Evolutionary conservation across 306 rosid species (phyloP), one percentile per base, ranked within the genome.

Genomic region (Pachyrhizus erosus): DNA sequence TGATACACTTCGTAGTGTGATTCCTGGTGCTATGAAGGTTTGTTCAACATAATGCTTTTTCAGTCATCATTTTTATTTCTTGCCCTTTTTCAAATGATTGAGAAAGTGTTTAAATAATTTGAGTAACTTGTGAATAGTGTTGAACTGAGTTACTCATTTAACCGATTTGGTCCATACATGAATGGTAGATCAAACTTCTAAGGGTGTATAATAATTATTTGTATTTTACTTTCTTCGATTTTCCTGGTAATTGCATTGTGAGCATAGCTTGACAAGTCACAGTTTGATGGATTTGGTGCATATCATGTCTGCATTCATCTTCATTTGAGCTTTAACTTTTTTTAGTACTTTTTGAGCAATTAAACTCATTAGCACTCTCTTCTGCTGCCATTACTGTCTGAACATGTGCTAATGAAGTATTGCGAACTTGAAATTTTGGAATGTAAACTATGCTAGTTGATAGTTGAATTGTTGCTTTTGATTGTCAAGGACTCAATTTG

Each of bases 1-100:
- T 65, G 91, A 90, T 46, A 82, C 92, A 5, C 94, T 92, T 80
- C 86, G 93, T 2, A 67, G 65, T 84, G 83, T 88, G 0, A 72
- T 90, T 15, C 97, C 97, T 1, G 91, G 91, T 27, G 94, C 93
- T 54, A 84, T 66, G 40, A 92, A 92, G 97, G 95, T 92, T 75
- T 12, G 85, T 79, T 78, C 40, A 15, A 20, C 70, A 33, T 48
- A 43, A 15, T 78, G 42, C 8, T 57, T 45, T 71, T 39, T 26
- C 7, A 3, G 27, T 23, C 20, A 6, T 15, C 12, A 17, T 11
- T 40, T 15, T 12, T 18, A 1, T 2, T 65, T 64, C 8, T 9
- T 1, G 24, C 17, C 23, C 55, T 45, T 7, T 40, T 55, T 40
- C 45, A 27, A 58, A 55, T 72, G 17, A 15, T 67, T 31, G 15